Conservation (phyloP, 805 yeast genomes). For the Wickerhamiella occidentalis region DNA sequence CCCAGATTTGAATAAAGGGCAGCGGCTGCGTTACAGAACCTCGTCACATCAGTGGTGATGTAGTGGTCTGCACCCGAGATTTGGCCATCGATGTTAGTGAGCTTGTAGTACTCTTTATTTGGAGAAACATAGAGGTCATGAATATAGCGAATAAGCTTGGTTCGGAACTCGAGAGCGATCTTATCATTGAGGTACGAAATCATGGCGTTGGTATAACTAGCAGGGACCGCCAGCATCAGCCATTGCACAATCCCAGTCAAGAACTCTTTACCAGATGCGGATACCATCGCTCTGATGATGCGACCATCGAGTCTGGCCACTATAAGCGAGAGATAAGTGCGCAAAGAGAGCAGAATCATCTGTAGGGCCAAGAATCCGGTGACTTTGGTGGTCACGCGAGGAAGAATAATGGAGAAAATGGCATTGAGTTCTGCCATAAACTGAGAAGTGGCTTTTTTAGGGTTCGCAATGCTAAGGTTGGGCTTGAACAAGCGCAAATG, state of each 20-base stretch:
- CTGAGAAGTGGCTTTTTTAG: slow-evolving; percentile 37
- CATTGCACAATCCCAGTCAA: slow-evolving; percentile 68
- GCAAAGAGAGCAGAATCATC: slow-evolving; percentile 55
- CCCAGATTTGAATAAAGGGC: slow-evolving; percentile 80
- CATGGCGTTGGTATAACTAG: slow-evolving; percentile 82
- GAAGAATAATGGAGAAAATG: slow-evolving; percentile 73
- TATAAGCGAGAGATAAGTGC: slow-evolving; percentile 78
- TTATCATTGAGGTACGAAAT: slow-evolving; percentile 69
- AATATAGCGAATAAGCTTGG: slow-evolving; percentile 68
- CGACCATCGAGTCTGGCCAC: slow-evolving; percentile 88
- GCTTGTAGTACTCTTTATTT: slow-evolving; percentile 70
- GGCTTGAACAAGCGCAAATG: slow-evolving; percentile 17
- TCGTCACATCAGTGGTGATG: slow-evolving; percentile 71
- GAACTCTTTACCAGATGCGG: slow-evolving; percentile 65
- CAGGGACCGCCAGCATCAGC: slow-evolving; percentile 86
- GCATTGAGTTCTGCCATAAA: slow-evolving; percentile 63
- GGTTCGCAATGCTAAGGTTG: background rate
- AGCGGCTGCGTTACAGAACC: slow-evolving; percentile 70
- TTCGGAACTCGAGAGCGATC: slow-evolving; percentile 71
- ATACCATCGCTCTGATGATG: slow-evolving; percentile 76
- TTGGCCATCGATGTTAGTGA: slow-evolving; percentile 42
- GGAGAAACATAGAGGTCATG: slow-evolving; percentile 82
- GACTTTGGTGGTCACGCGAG: slow-evolving; percentile 55
- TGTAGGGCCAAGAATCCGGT: slow-evolving; percentile 55
- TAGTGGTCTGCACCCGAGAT: slow-evolving; percentile 72